Conservation (phyloP, 352 stramenopile genomes). For the Pythium brassicae region DNA sequence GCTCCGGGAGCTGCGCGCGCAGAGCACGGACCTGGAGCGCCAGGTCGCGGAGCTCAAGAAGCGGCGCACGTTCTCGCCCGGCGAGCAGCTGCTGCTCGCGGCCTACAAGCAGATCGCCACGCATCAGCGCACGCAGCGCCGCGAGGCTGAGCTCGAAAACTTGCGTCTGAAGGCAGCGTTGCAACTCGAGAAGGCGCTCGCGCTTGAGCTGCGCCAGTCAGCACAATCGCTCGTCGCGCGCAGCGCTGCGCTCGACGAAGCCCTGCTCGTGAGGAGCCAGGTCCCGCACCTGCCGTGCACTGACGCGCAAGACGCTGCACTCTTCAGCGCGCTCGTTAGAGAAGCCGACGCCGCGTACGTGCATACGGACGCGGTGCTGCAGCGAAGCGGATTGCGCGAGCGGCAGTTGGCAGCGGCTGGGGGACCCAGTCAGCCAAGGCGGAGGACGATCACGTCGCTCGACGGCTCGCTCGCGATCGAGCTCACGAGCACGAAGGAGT, state of each 20-base stretch:
- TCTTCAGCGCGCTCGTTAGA: not conserved
- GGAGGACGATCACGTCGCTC: not conserved
- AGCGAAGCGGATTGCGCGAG: constrained; percentile 31
- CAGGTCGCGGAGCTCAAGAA: constrained; percentile 9
- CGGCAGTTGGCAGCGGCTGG: constrained; percentile 28
- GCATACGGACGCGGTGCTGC: constrained; percentile 19
- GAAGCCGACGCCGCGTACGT: constrained; percentile 1
- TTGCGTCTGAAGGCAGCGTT: not conserved
- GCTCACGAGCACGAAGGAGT: not conserved
- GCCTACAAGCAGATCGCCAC: not conserved
- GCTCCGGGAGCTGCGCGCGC: constrained; percentile 15
- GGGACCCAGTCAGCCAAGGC: constrained; percentile 21
- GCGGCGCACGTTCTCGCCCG: not conserved
- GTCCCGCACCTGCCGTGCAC: not conserved
- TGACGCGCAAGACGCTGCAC: constrained; percentile 5
- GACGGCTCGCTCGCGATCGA: constrained; percentile 4
- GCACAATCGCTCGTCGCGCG: not conserved
- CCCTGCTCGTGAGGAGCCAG: too few relatives aligned
- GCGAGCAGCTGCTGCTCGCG: constrained; percentile 1
- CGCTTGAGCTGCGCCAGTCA: not conserved
- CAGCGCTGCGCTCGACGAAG: too few relatives aligned
- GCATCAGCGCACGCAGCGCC: not conserved
- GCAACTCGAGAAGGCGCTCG: not conserved
- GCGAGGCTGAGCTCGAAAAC: constrained; percentile 2
- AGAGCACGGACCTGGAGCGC: constrained; percentile 5